A percentile compares a stretch with the other conserved stretches of the same genome.
Evolutionary conservation across 768 basidiomycete genomes (phyloP).

Genomic region (Collybia sordida): DNA sequence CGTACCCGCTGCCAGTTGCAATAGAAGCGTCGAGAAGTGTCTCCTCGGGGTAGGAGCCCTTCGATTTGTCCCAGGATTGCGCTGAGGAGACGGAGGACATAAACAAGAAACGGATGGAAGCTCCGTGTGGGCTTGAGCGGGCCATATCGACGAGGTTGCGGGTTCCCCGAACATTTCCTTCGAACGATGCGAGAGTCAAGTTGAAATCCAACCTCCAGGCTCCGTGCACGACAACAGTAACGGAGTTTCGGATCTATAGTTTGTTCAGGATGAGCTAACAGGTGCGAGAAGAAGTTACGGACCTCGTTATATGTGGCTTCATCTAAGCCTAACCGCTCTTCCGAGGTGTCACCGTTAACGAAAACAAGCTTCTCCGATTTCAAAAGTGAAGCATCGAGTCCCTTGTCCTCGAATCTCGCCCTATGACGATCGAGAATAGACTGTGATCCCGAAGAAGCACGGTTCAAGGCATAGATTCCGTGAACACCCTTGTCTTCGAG

Average conservation of each 20-base stretch:
- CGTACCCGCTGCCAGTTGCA: constrained; percentile 42
- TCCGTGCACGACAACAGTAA: constrained; percentile 38
- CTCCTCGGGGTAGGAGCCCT: constrained; percentile 34
- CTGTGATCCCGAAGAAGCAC: constrained; percentile 9
- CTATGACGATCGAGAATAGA: constrained; percentile 15
- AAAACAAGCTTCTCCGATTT: constrained; percentile 29
- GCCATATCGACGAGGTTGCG: constrained; percentile 45
- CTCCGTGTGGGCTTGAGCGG: constrained; percentile 21
- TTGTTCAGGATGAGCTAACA: constrained; percentile 9
- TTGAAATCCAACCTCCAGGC: constrained; percentile 49
- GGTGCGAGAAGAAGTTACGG: constrained; percentile 1
- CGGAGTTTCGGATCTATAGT: constrained; percentile 27
- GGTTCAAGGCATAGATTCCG: constrained; percentile 16
- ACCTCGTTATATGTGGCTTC: constrained; percentile 18
- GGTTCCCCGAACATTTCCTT: constrained; percentile 44
- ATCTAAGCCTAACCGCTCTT: constrained; percentile 28
- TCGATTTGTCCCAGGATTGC: constrained; percentile 24
- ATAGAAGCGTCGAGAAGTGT: constrained; percentile 25
- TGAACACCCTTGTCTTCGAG: constrained; percentile 11
- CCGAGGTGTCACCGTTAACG: constrained; percentile 30
- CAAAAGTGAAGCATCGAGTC: constrained; percentile 24
- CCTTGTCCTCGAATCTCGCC: constrained; percentile 22
- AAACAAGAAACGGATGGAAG: constrained; percentile 33
- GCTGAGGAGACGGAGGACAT: constrained; percentile 39
- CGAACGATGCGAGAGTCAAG: constrained; percentile 48